These are phyloP conservation scores for Aspergillus puulaauensis DNA, from an alignment of 2,329 filamentous ascomycete genomes.

Conservation along the genomic window DNA sequence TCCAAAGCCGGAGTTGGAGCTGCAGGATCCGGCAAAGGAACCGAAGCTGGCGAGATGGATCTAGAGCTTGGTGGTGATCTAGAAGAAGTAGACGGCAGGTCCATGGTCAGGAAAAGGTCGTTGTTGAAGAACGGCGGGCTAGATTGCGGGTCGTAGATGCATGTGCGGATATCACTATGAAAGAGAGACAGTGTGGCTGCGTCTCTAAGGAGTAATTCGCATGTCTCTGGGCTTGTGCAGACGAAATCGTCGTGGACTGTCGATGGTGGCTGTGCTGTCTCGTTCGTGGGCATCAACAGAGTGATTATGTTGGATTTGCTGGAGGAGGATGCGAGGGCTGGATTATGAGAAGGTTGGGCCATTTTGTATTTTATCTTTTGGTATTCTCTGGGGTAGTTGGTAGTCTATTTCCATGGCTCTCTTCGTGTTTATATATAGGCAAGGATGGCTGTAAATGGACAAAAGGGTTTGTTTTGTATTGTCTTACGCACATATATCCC, in stretches of 20 bases:
- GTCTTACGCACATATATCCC: neutral
- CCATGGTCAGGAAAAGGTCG: neutral
- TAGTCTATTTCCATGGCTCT: neutral
- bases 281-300: neutral
- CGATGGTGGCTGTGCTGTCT: neutral
- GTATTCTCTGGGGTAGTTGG: neutral
- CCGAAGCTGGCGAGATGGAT: neutral
- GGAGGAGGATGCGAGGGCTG: no score
- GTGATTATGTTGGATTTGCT: neutral
- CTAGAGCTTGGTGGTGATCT: neutral
- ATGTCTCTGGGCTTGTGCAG: neutral
- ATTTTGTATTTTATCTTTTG: neutral
- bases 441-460: neutral
- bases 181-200: neutral
- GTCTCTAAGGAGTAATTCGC: neutral
- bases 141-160: neutral
- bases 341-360: neutral
- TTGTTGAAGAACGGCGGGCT: neutral
- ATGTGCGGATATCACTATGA: neutral
- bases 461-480: neutral
- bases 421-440: neutral
- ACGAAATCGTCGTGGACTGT: neutral
- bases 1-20: no score
- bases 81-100: neutral
- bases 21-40: neutral